These are phyloP conservation scores for Phalaenopsis hybrid DNA, from an alignment of 116 monocot species.

Conservation along the genomic window DNA sequence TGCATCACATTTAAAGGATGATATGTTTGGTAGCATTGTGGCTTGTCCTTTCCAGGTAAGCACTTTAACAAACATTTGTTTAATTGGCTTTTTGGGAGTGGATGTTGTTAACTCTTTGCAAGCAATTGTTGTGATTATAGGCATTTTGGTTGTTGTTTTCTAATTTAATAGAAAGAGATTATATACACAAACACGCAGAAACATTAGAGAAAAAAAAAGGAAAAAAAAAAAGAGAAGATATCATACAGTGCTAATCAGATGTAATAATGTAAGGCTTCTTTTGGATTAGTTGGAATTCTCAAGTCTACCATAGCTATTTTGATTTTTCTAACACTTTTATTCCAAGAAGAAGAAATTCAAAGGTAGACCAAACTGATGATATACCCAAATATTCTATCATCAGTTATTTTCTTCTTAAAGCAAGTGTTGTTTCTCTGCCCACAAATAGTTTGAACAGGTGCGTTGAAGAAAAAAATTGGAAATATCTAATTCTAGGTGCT, in stretches of 20 bases:
- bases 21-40: slow-evolving; percentile 55
- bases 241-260: background rate
- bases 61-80: background rate
- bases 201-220: background rate
- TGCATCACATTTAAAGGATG: slow-evolving; percentile 52
- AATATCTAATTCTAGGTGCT: no score
- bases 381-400: background rate
- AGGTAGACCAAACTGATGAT: background rate
- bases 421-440: background rate
- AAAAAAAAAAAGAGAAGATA: background rate
- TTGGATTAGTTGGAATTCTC: background rate
- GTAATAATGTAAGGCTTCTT: background rate
- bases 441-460: background rate
- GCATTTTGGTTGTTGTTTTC: background rate
- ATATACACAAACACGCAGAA: background rate
- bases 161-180: background rate
- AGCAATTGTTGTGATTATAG: background rate
- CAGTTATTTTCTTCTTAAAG: background rate
- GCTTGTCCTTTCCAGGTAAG: slow-evolving; percentile 79
- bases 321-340: background rate
- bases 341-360: background rate
- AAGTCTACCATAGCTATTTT: background rate
- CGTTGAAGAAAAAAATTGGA: background rate
- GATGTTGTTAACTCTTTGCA: background rate
- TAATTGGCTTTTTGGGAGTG: background rate